These are phyloP conservation scores for Pichia cactophila DNA, from an alignment of 1,139 yeast species.

Conservation along the genomic window DNA sequence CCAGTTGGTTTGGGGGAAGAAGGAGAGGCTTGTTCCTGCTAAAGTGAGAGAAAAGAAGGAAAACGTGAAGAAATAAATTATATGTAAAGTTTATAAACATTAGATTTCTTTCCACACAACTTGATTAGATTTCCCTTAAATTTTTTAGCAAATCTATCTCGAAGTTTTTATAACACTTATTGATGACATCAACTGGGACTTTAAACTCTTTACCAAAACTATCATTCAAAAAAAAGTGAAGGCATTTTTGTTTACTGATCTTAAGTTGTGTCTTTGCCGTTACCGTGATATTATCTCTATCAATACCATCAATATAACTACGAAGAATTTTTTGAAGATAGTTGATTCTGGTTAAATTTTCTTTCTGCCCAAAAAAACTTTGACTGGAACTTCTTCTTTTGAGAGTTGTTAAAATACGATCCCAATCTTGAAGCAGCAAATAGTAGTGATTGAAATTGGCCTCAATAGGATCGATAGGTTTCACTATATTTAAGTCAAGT, in stretches of 20 bases:
- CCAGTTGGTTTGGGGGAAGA: conserved; percentile 64
- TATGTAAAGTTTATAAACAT: background rate
- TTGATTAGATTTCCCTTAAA: conserved; percentile 12
- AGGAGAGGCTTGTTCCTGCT: conserved; percentile 63
- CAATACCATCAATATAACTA: conserved; percentile 1
- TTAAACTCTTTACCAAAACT: conserved; percentile 19
- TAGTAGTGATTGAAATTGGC: conserved; percentile 21
- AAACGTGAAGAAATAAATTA: conserved; percentile 15
- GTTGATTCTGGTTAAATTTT: background rate
- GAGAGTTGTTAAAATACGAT: conserved; percentile 15
- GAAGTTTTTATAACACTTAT: conserved; percentile 12
- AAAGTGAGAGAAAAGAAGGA: conserved; percentile 43
- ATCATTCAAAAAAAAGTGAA: conserved; percentile 18
- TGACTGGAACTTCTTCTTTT: conserved; percentile 2
- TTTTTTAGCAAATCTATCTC: conserved; percentile 16
- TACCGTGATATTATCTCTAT: conserved; percentile 5
- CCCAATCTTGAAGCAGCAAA: conserved; percentile 19
- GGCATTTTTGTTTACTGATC: background rate
- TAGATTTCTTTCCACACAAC: background rate
- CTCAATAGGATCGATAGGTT: conserved; percentile 12
- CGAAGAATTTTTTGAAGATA: conserved; percentile 1
- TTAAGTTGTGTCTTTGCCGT: background rate
- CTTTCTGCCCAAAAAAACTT: conserved; percentile 9
- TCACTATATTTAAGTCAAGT: conserved; percentile 6
- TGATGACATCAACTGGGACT: conserved; percentile 12